phyloP scores from a whole-genome alignment of 768 basidiomycete species.

The Trametes villosa region DNA sequence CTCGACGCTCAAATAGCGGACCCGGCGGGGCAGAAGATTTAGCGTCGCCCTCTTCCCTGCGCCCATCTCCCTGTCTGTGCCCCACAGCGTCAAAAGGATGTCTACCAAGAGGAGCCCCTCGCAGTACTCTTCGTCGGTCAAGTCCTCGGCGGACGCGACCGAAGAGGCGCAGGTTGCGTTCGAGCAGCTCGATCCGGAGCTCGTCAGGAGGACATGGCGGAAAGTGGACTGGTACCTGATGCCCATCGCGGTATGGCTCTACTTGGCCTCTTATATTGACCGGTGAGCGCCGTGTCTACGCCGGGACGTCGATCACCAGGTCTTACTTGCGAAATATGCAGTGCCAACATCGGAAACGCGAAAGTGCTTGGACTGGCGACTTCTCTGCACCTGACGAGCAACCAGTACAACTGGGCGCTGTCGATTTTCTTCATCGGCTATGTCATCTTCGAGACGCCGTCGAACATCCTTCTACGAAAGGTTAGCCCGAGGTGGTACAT shows the following conservation, averaged over 20 bases:
- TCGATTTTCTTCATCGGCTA: conserved; percentile 47
- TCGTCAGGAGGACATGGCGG: conserved; percentile 30
- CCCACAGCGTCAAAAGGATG: conserved; percentile 8
- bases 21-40: background rate
- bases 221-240: conserved; percentile 41
- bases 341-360: conserved; percentile 40
- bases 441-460: conserved; percentile 46
- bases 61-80: background rate
- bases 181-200: conserved; percentile 24
- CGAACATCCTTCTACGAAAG: conserved; percentile 42
- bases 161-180: conserved; percentile 16
- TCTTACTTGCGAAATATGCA: too few species aligned
- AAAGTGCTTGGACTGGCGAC: conserved; percentile 34
- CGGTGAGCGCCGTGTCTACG: conserved; percentile 16
- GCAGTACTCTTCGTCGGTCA: conserved; percentile 10
- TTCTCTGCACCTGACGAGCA: conserved; percentile 30
- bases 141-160: conserved; percentile 10
- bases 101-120: conserved; percentile 7
- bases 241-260: conserved; percentile 42
- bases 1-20: conserved; percentile 7
- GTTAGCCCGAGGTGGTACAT: conserved; percentile 43
- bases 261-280: conserved; percentile 41
- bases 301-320: background rate
- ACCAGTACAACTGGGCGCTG: conserved; percentile 45
- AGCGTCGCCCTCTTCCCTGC: conserved; percentile 5